These are phyloP conservation scores for Astrothelium macrocarpum DNA, from an alignment of 495 filamentous ascomycete species.

Conservation along the genomic window DNA sequence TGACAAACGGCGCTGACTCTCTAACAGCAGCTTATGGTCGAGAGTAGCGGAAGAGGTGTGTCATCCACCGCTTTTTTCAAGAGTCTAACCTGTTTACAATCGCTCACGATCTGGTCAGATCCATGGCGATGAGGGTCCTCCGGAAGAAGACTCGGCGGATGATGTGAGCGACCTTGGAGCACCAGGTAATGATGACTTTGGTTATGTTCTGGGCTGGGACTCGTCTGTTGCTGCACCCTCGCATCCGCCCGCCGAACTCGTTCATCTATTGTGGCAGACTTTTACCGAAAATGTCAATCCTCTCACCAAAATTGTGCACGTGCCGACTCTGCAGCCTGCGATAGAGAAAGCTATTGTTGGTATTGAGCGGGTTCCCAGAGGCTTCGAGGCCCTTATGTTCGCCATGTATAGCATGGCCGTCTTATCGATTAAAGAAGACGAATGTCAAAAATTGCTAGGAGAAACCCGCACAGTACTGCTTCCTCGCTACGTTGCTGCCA, in stretches of 20 bases:
- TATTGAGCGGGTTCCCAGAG: constrained; percentile 11
- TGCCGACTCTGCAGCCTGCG: constrained; percentile 11
- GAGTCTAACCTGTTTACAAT: background rate
- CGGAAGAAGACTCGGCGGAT: background rate
- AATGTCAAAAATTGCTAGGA: constrained; percentile 13
- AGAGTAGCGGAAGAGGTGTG: background rate
- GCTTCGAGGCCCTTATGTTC: constrained; percentile 21
- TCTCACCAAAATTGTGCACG: constrained; percentile 17
- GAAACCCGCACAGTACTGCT: constrained; percentile 3
- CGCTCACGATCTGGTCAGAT: background rate
- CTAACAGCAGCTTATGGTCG: background rate
- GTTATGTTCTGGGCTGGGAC: background rate
- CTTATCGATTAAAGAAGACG: constrained; percentile 11
- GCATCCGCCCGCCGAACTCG: background rate
- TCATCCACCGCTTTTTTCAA: background rate
- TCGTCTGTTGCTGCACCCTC: background rate
- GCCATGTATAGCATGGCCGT: constrained; percentile 20
- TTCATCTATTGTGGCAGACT: constrained; percentile 11
- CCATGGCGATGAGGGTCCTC: background rate
- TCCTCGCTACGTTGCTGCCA: constrained; percentile 10
- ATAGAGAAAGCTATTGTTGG: constrained; percentile 17
- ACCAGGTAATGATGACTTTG: background rate
- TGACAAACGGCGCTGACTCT: background rate
- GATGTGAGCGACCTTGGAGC: background rate
- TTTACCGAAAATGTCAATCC: constrained; percentile 19